Evolutionary conservation across 257 asterid species (phyloP).

Genomic region (Craterostigma plantagineum): DNA sequence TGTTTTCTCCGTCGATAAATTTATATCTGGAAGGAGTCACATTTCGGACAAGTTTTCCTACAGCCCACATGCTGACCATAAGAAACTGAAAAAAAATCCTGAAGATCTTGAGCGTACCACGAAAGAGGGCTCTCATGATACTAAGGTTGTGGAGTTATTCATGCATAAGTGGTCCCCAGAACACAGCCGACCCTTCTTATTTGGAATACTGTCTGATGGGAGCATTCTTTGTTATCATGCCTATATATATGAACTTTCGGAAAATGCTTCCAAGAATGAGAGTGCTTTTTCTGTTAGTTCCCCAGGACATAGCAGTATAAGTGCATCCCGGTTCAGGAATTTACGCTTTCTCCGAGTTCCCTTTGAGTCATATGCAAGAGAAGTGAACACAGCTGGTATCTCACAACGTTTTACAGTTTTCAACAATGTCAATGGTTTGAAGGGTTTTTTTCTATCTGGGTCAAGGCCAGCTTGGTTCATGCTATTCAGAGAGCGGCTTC

Average conservation of each 20-base stretch:
- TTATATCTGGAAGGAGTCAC: constrained; percentile 60
- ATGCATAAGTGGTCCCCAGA: constrained; percentile 80
- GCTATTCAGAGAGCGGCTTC: constrained; percentile 85
- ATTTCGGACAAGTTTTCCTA: constrained; percentile 45
- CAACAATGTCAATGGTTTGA: constrained; percentile 83
- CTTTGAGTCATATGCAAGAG: constrained; percentile 63
- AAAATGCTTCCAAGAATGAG: constrained; percentile 40
- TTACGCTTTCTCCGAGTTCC: constrained; percentile 62
- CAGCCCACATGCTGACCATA: constrained; percentile 21
- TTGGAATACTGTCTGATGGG: constrained; percentile 86
- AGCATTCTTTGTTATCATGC: constrained; percentile 89
- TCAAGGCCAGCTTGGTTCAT: constrained; percentile 84
- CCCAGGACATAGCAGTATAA: constrained; percentile 21
- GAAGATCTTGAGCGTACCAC: too few species aligned
- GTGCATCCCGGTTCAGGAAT: constrained; percentile 76
- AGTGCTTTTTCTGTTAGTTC: constrained; percentile 27
- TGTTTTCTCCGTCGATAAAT: constrained; percentile 59
- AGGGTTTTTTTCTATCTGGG: constrained; percentile 74
- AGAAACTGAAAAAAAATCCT: constrained; percentile 18
- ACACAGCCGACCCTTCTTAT: constrained; percentile 69
- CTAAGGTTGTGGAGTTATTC: constrained; percentile 75
- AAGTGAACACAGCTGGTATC: constrained; percentile 51
- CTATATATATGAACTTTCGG: constrained; percentile 55
- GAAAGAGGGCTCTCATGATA: constrained; percentile 38
- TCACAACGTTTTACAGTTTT: constrained; percentile 48